These are phyloP conservation scores for Pyrus pyrifolia DNA, from an alignment of 306 rosid species.

Conservation along the genomic window DNA sequence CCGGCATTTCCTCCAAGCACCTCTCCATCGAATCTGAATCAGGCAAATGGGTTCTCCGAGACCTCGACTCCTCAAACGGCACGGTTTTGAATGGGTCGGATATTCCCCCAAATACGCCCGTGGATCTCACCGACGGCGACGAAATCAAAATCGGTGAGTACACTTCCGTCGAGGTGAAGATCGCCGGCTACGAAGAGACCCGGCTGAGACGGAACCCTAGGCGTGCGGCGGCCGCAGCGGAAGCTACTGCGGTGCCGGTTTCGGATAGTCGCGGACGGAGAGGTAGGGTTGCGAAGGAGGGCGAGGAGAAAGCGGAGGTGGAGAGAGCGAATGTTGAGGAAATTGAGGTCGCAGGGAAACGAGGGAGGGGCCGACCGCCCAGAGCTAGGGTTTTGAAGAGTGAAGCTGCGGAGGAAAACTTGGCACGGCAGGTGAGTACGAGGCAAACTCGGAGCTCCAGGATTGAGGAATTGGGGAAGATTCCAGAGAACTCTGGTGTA, in stretches of 20 bases:
- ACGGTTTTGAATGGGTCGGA: constrained; percentile 40
- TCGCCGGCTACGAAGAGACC: constrained; percentile 16
- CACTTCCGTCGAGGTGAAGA: constrained; percentile 43
- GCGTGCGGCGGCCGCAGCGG: constrained; percentile 23
- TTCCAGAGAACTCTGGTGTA: constrained; percentile 17
- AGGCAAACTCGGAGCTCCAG: constrained; percentile 25
- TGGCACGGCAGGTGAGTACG: not conserved
- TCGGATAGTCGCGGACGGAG: constrained; percentile 7
- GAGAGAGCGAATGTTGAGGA: constrained; percentile 8
- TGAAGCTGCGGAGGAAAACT: not conserved
- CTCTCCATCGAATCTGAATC: constrained; percentile 38
- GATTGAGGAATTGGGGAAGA: constrained; percentile 15
- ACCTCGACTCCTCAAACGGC: constrained; percentile 81
- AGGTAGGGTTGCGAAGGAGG: constrained; percentile 13
- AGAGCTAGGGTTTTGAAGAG: constrained; percentile 22
- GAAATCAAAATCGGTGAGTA: constrained; percentile 60
- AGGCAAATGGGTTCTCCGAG: constrained; percentile 54
- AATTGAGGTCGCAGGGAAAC: not conserved
- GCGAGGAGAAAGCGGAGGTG: not conserved
- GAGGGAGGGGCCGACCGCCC: constrained; percentile 17
- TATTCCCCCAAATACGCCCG: constrained; percentile 32
- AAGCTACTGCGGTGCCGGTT: not conserved
- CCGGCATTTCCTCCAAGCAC: constrained; percentile 72
- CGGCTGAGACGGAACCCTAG: constrained; percentile 38
- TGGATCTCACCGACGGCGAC: constrained; percentile 42